phyloP scores from a whole-genome alignment of 306 rosid species.

The Erythrophleum fordii region DNA sequence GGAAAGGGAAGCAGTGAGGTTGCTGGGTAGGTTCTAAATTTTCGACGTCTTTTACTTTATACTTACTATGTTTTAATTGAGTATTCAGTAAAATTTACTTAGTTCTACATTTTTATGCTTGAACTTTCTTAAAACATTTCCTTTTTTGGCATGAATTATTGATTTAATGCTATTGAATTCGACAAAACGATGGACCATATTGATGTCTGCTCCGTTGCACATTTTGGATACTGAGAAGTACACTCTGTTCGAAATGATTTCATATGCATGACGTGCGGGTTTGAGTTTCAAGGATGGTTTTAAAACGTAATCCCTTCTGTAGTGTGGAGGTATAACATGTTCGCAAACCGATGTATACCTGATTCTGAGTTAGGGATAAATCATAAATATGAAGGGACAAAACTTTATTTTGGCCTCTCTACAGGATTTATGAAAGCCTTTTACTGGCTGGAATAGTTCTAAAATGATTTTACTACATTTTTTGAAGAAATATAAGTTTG shows the following conservation, averaged over 20 bases:
- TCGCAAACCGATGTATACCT: not conserved
- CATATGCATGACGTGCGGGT: not conserved
- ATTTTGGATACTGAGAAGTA: not conserved
- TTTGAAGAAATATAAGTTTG: not conserved
- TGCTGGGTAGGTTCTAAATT: conserved; percentile 37
- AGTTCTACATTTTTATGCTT: not conserved
- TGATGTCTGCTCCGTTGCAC: not conserved
- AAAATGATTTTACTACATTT: too few relatives aligned
- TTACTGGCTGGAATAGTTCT: not conserved
- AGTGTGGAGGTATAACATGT: not conserved
- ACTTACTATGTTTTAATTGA: not conserved
- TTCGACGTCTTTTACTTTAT: not conserved
- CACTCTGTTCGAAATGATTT: not conserved
- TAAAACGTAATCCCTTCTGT: not conserved
- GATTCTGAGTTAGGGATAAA: not conserved
- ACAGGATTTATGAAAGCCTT: too few relatives aligned
- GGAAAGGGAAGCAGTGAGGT: not conserved
- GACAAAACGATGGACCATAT: not conserved
- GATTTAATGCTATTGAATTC: not conserved
- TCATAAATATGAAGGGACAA: not conserved
- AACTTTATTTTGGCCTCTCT: too few relatives aligned
- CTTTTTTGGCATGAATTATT: not conserved
- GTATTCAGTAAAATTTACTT: not conserved
- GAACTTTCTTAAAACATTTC: too few relatives aligned
- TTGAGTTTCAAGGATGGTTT: not conserved